A percentile compares a stretch with the other conserved stretches of the same genome.
These are phyloP conservation scores for Closterium sp. DNA, from an alignment of 139 green algal species.

Conservation along the genomic window DNA sequence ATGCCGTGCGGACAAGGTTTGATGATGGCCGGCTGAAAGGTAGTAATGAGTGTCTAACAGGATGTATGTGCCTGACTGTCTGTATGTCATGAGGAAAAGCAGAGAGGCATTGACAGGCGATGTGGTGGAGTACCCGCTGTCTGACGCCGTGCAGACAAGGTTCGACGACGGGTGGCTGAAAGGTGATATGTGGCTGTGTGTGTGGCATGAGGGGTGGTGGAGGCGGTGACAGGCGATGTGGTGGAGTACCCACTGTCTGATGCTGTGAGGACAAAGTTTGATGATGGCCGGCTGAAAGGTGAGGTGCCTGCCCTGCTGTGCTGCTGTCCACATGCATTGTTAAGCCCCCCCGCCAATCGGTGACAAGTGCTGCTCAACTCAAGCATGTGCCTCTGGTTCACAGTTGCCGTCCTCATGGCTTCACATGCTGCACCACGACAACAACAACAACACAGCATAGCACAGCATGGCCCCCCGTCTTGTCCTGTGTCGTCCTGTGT, in stretches of 20 bases:
- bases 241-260: conserved; percentile 41
- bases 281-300: conserved; percentile 27
- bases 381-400: too few species aligned
- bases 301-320: neutral
- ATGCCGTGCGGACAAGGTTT: neutral
- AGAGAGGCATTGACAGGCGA: conserved; percentile 14
- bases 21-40: conserved; percentile 24
- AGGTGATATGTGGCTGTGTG: too few species aligned
- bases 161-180: conserved; percentile 16
- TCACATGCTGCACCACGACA: too few species aligned
- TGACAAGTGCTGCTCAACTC: too few species aligned
- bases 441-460: too few species aligned
- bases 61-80: too few species aligned
- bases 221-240: conserved; percentile 27
- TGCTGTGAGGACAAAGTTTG: neutral
- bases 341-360: too few species aligned
- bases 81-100: too few species aligned
- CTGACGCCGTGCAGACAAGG: neutral
- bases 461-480: neutral
- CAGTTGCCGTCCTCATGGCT: too few species aligned
- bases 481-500: neutral
- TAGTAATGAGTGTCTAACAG: too few species aligned
- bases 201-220: too few species aligned
- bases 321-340: too few species aligned
- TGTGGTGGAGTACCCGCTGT: conserved; percentile 48